These are phyloP conservation scores for Bifiguratus adelaidae DNA, from an alignment of 192 early-diverging fungal genomes.

Conservation along the genomic window DNA sequence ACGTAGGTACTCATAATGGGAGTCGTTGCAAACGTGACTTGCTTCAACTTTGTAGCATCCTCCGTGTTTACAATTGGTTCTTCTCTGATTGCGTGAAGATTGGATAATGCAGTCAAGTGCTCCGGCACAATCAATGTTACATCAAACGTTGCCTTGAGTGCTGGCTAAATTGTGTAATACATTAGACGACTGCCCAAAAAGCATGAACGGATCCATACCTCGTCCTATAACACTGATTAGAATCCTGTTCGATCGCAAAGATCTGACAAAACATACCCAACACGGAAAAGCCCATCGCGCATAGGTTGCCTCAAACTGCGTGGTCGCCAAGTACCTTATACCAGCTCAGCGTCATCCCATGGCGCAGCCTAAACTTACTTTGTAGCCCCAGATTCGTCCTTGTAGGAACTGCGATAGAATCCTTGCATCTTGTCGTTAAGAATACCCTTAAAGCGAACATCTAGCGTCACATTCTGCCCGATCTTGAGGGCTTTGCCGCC, in stretches of 20 bases:
- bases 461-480: slow-evolving; percentile 3
- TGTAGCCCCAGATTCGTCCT: slow-evolving; percentile 32
- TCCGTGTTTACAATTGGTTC: slow-evolving; percentile 24
- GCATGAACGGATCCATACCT: too few species aligned
- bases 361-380: slow-evolving; percentile 3
- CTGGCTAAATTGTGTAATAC: slow-evolving; percentile 68
- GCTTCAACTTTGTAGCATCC: slow-evolving; percentile 34
- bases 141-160: slow-evolving; percentile 68
- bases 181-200: too few species aligned
- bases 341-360: neutral
- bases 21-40: slow-evolving; percentile 56
- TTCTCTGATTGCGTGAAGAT: slow-evolving; percentile 54
- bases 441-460: slow-evolving; percentile 20
- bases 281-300: slow-evolving; percentile 63
- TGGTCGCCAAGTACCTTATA: slow-evolving; percentile 44
- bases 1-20: slow-evolving; percentile 80
- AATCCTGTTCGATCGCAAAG: too few species aligned
- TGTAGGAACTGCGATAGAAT: slow-evolving; percentile 67
- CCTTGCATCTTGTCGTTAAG: slow-evolving; percentile 62
- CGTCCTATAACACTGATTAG: too few species aligned
- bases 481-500: neutral
- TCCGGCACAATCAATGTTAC: slow-evolving; percentile 47
- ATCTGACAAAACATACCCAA: too few species aligned
- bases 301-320: slow-evolving; percentile 74
- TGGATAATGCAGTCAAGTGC: slow-evolving; percentile 56